phyloP scores from a whole-genome alignment of 371 early-diverging fungal species.

The Funneliformis caledonium region DNA sequence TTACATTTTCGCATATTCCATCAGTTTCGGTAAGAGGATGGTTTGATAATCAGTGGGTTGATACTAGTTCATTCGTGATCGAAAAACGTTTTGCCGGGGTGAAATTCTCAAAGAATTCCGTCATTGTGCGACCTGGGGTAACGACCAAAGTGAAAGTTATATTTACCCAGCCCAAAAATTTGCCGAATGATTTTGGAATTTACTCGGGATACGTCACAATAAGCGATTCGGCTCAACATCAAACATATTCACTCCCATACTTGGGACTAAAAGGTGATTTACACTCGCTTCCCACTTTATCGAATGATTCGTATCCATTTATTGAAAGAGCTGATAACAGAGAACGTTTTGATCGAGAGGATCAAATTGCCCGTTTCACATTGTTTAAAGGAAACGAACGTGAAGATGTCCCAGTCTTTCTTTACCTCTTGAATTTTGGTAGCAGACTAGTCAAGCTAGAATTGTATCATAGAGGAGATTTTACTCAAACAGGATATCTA shows the following conservation, averaged over 20 bases:
- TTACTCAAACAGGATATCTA: background rate
- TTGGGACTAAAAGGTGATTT: conserved; percentile 59
- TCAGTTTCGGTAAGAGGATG: conserved; percentile 56
- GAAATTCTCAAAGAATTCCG: background rate
- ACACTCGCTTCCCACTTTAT: conserved; percentile 57
- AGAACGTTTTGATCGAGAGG: no score
- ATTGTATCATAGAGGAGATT: background rate
- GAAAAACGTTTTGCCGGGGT: conserved; percentile 8
- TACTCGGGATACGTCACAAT: conserved; percentile 36
- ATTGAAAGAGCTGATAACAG: conserved; percentile 12
- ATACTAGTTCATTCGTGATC: conserved; percentile 47
- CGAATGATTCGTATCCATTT: conserved; percentile 41
- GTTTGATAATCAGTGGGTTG: conserved; percentile 41
- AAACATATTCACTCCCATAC: conserved; percentile 57
- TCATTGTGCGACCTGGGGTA: conserved; percentile 53
- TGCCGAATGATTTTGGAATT: conserved; percentile 18
- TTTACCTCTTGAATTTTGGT: conserved; percentile 1
- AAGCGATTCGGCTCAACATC: background rate
- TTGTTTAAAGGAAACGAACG: background rate
- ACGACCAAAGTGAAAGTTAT: conserved; percentile 49
- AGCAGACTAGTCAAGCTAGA: background rate
- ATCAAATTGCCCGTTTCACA: background rate
- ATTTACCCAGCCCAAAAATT: conserved; percentile 48
- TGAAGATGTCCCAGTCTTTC: background rate
- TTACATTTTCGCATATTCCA: conserved; percentile 53